Base-by-base conservation (phyloP, 805 yeast species). In the Saccharomyces paradoxus region DNA sequence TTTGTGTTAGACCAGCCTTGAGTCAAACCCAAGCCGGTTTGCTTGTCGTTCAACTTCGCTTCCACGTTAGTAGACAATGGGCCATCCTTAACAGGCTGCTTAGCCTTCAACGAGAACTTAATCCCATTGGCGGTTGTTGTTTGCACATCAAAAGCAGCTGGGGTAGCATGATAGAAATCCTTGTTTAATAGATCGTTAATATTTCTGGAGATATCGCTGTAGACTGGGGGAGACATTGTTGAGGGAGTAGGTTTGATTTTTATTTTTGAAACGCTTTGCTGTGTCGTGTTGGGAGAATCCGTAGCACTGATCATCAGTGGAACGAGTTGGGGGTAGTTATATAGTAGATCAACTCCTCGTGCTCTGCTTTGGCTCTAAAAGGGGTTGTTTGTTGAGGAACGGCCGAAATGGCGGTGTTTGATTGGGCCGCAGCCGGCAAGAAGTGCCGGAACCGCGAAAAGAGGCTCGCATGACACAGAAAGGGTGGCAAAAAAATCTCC, bases 101-200 rank as follows among this genome's bases (percentile, higher is more conserved):
- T 90, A 72, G 97, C 97, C 80, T 88, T 89, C 70, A 89, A 88
- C 67, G 94, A 82, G 84, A 92, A 94, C 58, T 89, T 81, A 57
- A 92, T 97, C 66, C 97, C 97, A 74, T 92, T 92, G 74, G 96
- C 96, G 67, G 98, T 96, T 63, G 82, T 81, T 64, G 97, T 86
- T 81, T 89, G 87, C 70, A 91, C 84, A 71, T 89, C 97, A 64
- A 92, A 80, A 56, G 95, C 77, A 63, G 94, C 95, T 61, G 94
- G 89, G 60, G 92, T 76, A 63, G 81, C 77, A 80, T 92, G 97
- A 86, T 80, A 94, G 84, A 92, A 92, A 77, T 94, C 99, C 76
- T 79, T 86, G 78, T 81, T 80, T 72, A 92, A 82, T 67, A 92
- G 82, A 76, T 86, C 95, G 79, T 89, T 90, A 76, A 95, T 80